Base-by-base conservation (phyloP, 139 green algal species). In the Mesostigma viride region DNA sequence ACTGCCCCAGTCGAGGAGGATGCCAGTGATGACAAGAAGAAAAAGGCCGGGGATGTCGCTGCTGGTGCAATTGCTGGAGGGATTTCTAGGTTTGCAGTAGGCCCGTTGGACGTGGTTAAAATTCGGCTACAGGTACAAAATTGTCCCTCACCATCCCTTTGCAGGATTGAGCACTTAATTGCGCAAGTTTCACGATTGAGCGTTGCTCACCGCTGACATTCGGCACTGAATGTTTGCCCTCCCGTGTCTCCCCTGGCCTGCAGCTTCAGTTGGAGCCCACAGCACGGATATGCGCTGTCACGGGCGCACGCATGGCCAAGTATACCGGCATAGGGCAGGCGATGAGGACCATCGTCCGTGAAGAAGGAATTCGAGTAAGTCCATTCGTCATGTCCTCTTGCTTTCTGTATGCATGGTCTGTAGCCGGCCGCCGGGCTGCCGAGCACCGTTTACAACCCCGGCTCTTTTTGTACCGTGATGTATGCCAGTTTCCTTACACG, bases 61-160 rank as follows among this genome's bases (percentile, higher is more conserved):
- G 83, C 90, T 4, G 91, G 91, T 2, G 89, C 89, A 0, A 62
- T 94, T 3, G 85, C 90, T 2, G 91, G 91, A 0, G 84, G 75
- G 14, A 73, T 90, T 0, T 79, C 91, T 0, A 76, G 91, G 6
- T 82, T 96, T 47, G 69, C 87, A 0, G 85, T 96, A 0, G 86
- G 83, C 0, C 92, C 92, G 0, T 76, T 98, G 1, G 92, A 98
- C 71, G 89, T 98, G 0, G 73, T 98, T 3, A 98, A 98, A 62
- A 98, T 98, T 17, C 58, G 72, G 14, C 73, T 79, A 11, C 72
- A 79, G 62, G 67, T 73, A 26, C 22, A 17, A 5, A 17, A 6
- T 35, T 3, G 20, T 0, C 8, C 5, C 5, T 62, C 40, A 53
- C 5, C 53, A 62, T 14, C n/a, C n/a, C 26, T 51, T 51, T 51